Base-by-base conservation (phyloP, 768 basidiomycete genomes). In the Mycena albidolilacea region DNA sequence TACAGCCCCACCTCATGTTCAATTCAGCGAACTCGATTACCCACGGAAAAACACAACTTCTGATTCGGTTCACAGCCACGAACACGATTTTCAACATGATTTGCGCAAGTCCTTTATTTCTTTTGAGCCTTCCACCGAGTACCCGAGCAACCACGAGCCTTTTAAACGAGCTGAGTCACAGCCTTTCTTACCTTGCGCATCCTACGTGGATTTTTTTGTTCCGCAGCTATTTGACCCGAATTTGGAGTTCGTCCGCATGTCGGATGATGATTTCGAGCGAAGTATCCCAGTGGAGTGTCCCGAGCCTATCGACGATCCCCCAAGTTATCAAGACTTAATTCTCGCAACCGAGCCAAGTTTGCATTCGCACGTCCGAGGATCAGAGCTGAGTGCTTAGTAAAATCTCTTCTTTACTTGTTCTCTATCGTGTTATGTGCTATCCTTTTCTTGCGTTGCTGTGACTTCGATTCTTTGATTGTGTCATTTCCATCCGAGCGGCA, bases 91-190 rank as follows among this genome's bases (percentile, higher is more conserved):
- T 35, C 35, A 57, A 57, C 35, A 57, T 35, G 14, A 50, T 50
- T 14, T 50, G 48, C 14, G 55, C 55, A 35, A 57, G 30, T 12
- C 30, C 12, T 43, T 44, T 48, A 48, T 37, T 37, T 52, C 37
- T 65, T 65, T 54, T 21, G 38, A 55, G 19, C 19, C 38, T 43
- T 43, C 11, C 30, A 35, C 62, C 11, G 64, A 65, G 52, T n/a
- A 54, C 23, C 39, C 37, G n/a, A 55, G 38, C 50, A 55, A 65
- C n/a, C 35, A 37, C 19, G 64, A 65, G 37, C 48, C 52, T 15
- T 65, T 54, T 19, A 10, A 64, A 64, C 61, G 61, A 63, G 44
- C 61, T 63, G 61, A 46, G 61, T 17, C 14, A 4, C 61, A 63
- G 30, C 61, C 8, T 48, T 46, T 63, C 61, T 63, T 48, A 3